phyloP scores from a whole-genome alignment of 1,139 yeast species.

The Geotrichum restrictum region DNA sequence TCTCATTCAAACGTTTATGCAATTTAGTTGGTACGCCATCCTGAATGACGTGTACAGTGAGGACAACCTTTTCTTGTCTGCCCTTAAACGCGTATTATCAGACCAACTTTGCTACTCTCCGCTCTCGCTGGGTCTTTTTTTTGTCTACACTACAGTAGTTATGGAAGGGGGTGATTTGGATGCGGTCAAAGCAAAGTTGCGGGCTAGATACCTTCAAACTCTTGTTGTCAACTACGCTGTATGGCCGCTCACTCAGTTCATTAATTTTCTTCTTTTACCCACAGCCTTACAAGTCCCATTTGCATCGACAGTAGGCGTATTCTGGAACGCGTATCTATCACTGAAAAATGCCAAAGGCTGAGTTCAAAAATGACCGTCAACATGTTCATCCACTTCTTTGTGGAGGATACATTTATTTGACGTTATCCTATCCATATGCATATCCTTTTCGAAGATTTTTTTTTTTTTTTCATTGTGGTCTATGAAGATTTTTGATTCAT shows the following conservation, averaged over 20 bases:
- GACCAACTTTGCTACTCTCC: conserved; percentile 92
- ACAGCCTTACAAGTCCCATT: conserved; percentile 82
- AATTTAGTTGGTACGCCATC: conserved; percentile 84
- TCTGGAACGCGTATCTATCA: conserved; percentile 90
- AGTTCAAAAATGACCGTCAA: background rate
- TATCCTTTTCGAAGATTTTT: too few relatives aligned
- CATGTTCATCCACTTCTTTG: too few relatives aligned
- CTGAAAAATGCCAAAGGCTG: conserved; percentile 17
- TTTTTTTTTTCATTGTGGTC: too few relatives aligned
- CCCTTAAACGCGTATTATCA: conserved; percentile 76
- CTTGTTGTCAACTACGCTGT: conserved; percentile 73
- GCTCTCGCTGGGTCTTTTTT: conserved; percentile 71
- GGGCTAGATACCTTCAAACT: conserved; percentile 67
- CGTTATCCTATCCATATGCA: too few relatives aligned
- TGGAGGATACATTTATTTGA: too few relatives aligned
- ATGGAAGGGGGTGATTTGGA: conserved; percentile 70
- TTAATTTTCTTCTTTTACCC: conserved; percentile 81
- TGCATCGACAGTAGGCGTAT: conserved; percentile 80
- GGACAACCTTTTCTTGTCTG: conserved; percentile 79
- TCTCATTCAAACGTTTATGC: conserved; percentile 71
- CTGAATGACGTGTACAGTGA: conserved; percentile 66
- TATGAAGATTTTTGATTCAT: too few relatives aligned
- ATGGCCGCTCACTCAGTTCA: conserved; percentile 95
- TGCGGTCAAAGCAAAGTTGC: conserved; percentile 60
- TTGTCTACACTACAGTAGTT: conserved; percentile 76